phyloP scores from a whole-genome alignment of 225 moss, liverwort and hornwort genomes.

The Climacium dendroides region DNA sequence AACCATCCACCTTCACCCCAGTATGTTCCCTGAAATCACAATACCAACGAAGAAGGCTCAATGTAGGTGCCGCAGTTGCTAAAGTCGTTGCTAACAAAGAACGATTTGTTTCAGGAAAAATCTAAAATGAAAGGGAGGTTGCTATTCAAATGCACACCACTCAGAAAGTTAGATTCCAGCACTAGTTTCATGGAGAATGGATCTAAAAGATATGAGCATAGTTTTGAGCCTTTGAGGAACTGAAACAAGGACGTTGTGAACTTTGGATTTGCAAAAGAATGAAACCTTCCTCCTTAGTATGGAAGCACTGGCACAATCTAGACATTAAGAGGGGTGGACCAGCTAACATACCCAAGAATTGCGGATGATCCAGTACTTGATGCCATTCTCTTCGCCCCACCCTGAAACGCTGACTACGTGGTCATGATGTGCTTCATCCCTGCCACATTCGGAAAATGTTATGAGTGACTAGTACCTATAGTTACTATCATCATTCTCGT shows the following conservation, averaged over 20 bases:
- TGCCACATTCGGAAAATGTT: conserved; percentile 7
- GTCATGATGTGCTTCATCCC: conserved; percentile 43
- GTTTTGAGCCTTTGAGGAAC: background rate
- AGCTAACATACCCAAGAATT: conserved; percentile 70
- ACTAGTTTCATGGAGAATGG: background rate
- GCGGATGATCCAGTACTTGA: conserved; percentile 77
- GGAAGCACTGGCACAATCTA: background rate
- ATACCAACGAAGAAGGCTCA: background rate
- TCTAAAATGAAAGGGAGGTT: background rate
- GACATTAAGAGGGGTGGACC: background rate
- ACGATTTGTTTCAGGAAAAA: background rate
- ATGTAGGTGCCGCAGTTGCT: background rate
- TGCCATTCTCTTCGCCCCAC: conserved; percentile 92
- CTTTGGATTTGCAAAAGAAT: background rate
- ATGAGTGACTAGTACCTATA: background rate
- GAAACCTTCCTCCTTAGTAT: background rate
- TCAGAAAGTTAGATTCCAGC: background rate
- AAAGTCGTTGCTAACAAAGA: background rate
- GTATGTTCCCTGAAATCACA: conserved; percentile 65
- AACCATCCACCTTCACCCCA: conserved; percentile 96
- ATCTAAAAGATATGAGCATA: background rate
- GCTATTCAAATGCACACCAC: background rate
- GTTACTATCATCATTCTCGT: background rate
- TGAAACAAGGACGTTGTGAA: background rate
- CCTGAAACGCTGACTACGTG: conserved; percentile 75